phyloP scores from a whole-genome alignment of 306 rosid species.

The Cucurbita pepo region DNA sequence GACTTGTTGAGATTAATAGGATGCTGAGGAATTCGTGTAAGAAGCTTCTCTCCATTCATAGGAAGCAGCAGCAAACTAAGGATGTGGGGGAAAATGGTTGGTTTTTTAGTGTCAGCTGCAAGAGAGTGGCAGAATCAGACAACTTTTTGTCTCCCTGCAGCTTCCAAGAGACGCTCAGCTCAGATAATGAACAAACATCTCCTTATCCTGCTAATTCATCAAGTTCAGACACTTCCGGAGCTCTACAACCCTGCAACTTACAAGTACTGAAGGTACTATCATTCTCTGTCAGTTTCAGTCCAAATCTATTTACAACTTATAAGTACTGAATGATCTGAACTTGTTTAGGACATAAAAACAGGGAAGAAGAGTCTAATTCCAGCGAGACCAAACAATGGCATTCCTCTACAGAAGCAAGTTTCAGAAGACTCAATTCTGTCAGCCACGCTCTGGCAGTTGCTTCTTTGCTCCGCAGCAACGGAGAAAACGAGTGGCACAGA shows the following conservation, averaged over 20 bases:
- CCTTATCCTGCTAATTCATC: slow-evolving; percentile 8
- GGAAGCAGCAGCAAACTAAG: slow-evolving; percentile 4
- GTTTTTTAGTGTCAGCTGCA: slow-evolving; percentile 10
- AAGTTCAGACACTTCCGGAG: slow-evolving; percentile 16
- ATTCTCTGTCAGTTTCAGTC: slow-evolving; percentile 1
- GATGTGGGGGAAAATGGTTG: slow-evolving; percentile 6
- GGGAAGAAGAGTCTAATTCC: neutral
- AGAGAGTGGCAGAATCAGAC: slow-evolving; percentile 20
- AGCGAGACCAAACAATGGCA: slow-evolving; percentile 6
- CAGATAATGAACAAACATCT: slow-evolving; percentile 21
- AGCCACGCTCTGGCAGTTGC: slow-evolving; percentile 39
- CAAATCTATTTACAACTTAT: neutral
- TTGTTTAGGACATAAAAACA: slow-evolving; percentile 1
- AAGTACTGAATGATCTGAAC: neutral
- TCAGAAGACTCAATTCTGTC: slow-evolving; percentile 39
- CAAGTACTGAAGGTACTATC: slow-evolving; percentile 31
- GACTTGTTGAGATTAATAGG: slow-evolving; percentile 19
- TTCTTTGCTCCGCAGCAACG: slow-evolving; percentile 17
- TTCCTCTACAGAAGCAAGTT: slow-evolving; percentile 22
- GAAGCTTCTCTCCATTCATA: slow-evolving; percentile 23
- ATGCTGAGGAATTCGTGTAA: slow-evolving; percentile 22
- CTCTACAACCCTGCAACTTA: slow-evolving; percentile 13
- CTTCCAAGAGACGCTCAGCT: slow-evolving; percentile 23
- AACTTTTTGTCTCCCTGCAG: slow-evolving; percentile 42
- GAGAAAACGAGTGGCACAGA: slow-evolving; percentile 11